Base-by-base conservation (phyloP, 352 stramenopile genomes). In the Phytophthora tubulina region DNA sequence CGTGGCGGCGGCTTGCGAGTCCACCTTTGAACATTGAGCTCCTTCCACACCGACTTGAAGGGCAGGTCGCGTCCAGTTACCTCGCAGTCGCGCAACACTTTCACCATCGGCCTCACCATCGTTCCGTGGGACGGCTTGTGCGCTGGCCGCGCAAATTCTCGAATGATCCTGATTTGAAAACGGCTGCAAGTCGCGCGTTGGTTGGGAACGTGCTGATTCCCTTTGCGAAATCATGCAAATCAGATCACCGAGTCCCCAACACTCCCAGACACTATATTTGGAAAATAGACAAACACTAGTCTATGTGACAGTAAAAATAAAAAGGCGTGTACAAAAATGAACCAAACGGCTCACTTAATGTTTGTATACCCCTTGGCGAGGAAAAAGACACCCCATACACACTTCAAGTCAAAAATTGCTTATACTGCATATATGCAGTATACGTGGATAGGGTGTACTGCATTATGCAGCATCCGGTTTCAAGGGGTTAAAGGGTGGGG, bases 401-500 rank as follows among this genome's bases (percentile, higher is more conserved):
- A 63, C 11, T 48, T 50, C 35, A 67, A 67, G 56, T 54, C 51
- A 57, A 73, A 73, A 63, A 17, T 31, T 1, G 0, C 31, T 63
- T 63, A 63, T 39, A 35, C 51, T 72, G 55, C 21, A 67, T 45
- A 63, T 56, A 73, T 60, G 32, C 56, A 73, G 38, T n/a, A 48
- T 59, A 62, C 50, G 17, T 8, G 30, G 31, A 59, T 46, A 4
- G 21, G 3, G 17, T 55, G 65, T 41, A 7, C 46, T 71, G 46
- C 42, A 71, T 38, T 57, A 65, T 71, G 54, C 63, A 71, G 52
- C 45, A 65, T 65, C 54, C 55, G 53, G 63, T 36, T 56, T 71
- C 17, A 54, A 53, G 54, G 63, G 44, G 63, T 70, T 70, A 67
- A 55, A 13, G 21, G 17, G 21, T 21, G 21, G 21, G 0, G 21